Evolutionary conservation across 1,284 basidiomycete genomes (phyloP), one percentile per base, ranked within the genome.

Genomic region (Rhodotorula sp.): DNA sequence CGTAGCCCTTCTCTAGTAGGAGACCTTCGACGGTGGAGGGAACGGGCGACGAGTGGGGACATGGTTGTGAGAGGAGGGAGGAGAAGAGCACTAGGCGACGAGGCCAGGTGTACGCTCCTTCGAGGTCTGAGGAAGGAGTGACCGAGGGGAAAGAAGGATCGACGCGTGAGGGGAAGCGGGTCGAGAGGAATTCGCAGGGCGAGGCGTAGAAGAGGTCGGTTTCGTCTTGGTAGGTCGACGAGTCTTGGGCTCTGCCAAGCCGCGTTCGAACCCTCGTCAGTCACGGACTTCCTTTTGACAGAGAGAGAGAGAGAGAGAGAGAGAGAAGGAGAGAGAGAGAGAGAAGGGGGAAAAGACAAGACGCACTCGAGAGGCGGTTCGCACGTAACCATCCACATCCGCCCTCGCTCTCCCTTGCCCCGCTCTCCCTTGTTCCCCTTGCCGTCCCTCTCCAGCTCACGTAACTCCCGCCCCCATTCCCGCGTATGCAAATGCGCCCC

Each of bases 331-430:
- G n/a, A 36, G 54, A 51, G 27, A 9, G 56, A 22, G 29, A 55
- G 11, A 46, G 39, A 54, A 17, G 8, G 36, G 24, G 15, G 19
- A 47, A 54, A 30, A 6, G n/a, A n/a, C n/a, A n/a, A 22, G 11
- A 78, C 81, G 76, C 80, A 92, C 90, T 84, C 80, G 2, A 94
- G 79, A 0, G 94, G 94, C 3, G 94, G 94, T 77, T 96, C 94
- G 77, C 94, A 98, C 6, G 90, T 90, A 36, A 97, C 78, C 55
- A 90, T 87, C 92, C 94, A 97, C 72, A 89, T 80, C 64, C 81
- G 79, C 30, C 85, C 86, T 2, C n/a, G n/a, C n/a, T n/a, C 13
- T n/a, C 9, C 78, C 80, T 36, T 82, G 76, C 19, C 84, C 83
- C 17, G 59, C 59, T 6, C 57, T 55, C 7, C 29, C 61, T 8